Evolutionary conservation across 192 early-diverging fungal genomes (phyloP).

Genomic region (Chytriomyces sp.): DNA sequence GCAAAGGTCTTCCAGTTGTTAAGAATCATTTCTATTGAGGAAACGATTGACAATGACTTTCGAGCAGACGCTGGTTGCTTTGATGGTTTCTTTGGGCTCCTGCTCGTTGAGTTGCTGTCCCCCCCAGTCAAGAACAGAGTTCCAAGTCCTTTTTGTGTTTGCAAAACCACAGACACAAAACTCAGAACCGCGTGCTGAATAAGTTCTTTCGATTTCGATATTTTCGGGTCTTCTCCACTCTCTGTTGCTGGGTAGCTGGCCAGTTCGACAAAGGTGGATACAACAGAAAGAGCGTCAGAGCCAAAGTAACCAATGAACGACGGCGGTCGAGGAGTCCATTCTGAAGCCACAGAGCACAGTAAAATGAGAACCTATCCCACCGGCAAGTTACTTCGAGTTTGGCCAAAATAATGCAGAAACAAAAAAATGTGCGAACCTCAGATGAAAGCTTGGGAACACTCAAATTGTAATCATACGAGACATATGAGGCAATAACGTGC

Average conservation of each 20-base stretch:
- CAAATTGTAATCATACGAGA: constrained; percentile 49
- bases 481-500: constrained; percentile 52
- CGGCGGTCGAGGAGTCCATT: constrained; percentile 53
- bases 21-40: constrained; percentile 4
- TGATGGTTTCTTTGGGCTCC: background rate
- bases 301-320: constrained; percentile 62
- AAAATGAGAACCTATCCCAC: constrained; percentile 45
- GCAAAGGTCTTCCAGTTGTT: constrained; percentile 31
- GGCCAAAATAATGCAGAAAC: background rate
- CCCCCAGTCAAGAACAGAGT: constrained; percentile 45
- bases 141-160: constrained; percentile 54
- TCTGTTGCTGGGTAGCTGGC: background rate
- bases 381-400: background rate
- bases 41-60: constrained; percentile 8
- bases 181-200: constrained; percentile 47
- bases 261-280: constrained; percentile 38
- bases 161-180: constrained; percentile 45
- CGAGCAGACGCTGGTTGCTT: constrained; percentile 6
- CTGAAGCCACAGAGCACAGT: constrained; percentile 47
- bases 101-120: background rate
- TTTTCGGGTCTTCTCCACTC: background rate
- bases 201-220: constrained; percentile 22
- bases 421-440: constrained; percentile 12
- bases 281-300: constrained; percentile 36
- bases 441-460: constrained; percentile 39